Evolutionary conservation across 345 rosid genomes (phyloP), one percentile per base, ranked within the genome.

Genomic region (Trapa incisa): DNA sequence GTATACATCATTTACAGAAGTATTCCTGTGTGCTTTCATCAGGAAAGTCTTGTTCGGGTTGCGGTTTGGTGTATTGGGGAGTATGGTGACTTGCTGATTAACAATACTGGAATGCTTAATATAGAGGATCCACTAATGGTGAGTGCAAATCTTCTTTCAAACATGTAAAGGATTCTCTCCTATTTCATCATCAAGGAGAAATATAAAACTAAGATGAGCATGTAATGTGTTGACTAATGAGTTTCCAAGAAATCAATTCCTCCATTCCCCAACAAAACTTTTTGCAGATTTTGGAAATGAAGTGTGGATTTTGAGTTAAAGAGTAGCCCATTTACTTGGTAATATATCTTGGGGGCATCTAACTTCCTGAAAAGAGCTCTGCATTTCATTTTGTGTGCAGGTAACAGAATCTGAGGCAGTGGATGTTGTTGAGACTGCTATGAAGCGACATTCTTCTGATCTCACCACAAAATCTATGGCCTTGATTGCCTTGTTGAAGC

Each of bases 11-110:
- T 67, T 15, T 39, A 15, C 47, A n/a, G 69, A 61, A 71, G 47
- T 61, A 32, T 42, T 47, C 72, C 74, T 71, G 61, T 68, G 65
- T 68, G 32, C 65, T 78, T 71, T 56, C 68, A 67, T 68, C 82
- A 91, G 99, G 97, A 91, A 87, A 82, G 80, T 73, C 96, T 95
- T 78, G 91, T 86, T 77, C 93, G 92, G 70, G 96, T 89, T 72
- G 97, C 99, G 39, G 84, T 89, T 65, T 95, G 99, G 99, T 95
- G 97, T 83, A 80, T 95, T 64, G 99, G 99, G 72, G 99, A 95
- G 81, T 95, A 91, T 73, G 99, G 97, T 71, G 99, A 95, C 78
- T 66, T 95, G 80, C 77, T 95, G 87, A 89, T 91, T 61, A 87
- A 89, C 69, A 91, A 84, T 83, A 83, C 71, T 36, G 97, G 99